Base-by-base conservation (phyloP, 192 early-diverging fungal species). In the Ambispora gerdemannii region DNA sequence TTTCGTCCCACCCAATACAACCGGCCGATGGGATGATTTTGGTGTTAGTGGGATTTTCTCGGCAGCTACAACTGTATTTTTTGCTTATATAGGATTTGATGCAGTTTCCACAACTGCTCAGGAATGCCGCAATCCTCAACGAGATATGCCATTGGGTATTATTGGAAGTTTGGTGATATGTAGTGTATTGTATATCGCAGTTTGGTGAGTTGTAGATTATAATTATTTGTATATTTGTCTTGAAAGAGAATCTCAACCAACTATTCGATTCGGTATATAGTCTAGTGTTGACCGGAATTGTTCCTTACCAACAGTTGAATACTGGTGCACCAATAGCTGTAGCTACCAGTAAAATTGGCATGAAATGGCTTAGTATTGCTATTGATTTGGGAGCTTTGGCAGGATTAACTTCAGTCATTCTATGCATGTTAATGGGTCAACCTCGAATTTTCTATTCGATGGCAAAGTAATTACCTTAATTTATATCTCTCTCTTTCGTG, bases 71-170 rank as follows among this genome's bases (percentile, higher is more conserved):
- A 77, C 83, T 1, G 92, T 95, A 13, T 94, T 95, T 73, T 86
- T 83, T 67, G 79, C 89, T 17, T 95, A 93, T 72, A 90, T 94
- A 76, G 93, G 94, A 7, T 95, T 95, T 77, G 94, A 96, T 76
- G 84, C 89, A 0, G 89, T 95, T 15, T 88, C 92, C 0, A 96
- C 94, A 0, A 88, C 89, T 6, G 88, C 94, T 8, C 89, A 92
- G 72, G 94, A 96, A 74, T 81, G 91, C 15, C 83, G 82, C 38
- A 83, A 91, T 53, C 93, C 94, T 13, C 86, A 90, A 50, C 78
- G 84, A 1, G 91, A 95, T 72, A 62, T 96, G 30, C 93, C 94
- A 11, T 86, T 95, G 63, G 94, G 92, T n/a, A 95, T 96, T 55
- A 83, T 93, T 70, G 82, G 78, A 52, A 91, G 91, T 2, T 80